These are phyloP conservation scores for Echium plantagineum DNA, from an alignment of 257 asterid genomes.

Conservation along the genomic window DNA sequence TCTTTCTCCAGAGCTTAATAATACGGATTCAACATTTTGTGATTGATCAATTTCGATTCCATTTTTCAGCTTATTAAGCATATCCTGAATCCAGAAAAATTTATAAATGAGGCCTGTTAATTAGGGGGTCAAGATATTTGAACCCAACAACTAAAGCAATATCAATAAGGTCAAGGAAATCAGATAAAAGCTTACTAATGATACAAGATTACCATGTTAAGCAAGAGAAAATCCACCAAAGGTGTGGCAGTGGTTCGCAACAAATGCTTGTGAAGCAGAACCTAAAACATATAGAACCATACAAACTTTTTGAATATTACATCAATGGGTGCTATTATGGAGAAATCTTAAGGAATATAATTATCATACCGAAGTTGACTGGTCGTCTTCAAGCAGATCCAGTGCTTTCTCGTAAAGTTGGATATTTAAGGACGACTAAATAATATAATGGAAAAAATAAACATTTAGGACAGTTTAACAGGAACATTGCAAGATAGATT, in stretches of 20 bases:
- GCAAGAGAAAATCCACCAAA: slow-evolving; percentile 61
- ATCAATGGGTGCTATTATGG: slow-evolving; percentile 4
- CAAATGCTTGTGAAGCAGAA: slow-evolving; percentile 79
- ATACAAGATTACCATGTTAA: slow-evolving; percentile 54
- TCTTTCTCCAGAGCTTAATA: slow-evolving; percentile 63
- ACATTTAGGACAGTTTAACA: background rate
- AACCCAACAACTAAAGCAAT: background rate
- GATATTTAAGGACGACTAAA: slow-evolving; percentile 65
- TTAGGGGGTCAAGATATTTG: slow-evolving; percentile 6
- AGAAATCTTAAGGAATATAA: slow-evolving; percentile 13
- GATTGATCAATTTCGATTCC: slow-evolving; percentile 71
- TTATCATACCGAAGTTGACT: slow-evolving; percentile 58
- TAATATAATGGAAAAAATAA: slow-evolving; percentile 11
- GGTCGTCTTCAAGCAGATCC: slow-evolving; percentile 92
- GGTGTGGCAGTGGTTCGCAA: slow-evolving; percentile 68
- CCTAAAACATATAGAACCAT: slow-evolving; percentile 25
- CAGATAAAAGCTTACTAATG: slow-evolving; percentile 7
- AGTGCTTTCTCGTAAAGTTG: slow-evolving; percentile 89
- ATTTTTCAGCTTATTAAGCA: slow-evolving; percentile 55
- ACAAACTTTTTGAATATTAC: slow-evolving; percentile 1
- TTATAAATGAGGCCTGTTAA: slow-evolving; percentile 8
- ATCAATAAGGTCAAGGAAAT: background rate
- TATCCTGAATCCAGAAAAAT: slow-evolving; percentile 41
- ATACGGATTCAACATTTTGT: slow-evolving; percentile 37
- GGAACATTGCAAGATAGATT: background rate